These are phyloP conservation scores for Saturnispora diversa DNA, from an alignment of 805 yeast genomes.

Conservation along the genomic window DNA sequence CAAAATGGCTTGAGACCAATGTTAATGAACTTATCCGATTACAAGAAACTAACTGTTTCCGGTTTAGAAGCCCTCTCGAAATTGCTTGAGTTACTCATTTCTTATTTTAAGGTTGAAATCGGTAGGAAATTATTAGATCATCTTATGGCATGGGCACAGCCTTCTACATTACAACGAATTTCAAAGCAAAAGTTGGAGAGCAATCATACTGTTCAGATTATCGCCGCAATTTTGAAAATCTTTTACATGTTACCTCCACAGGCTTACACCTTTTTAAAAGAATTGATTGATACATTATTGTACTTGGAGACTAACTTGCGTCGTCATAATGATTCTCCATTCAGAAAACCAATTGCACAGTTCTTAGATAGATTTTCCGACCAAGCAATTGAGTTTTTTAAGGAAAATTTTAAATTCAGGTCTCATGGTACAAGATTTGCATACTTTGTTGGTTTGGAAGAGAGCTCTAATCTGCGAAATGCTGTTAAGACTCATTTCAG, in stretches of 20 bases:
- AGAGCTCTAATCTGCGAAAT: slow-evolving; percentile 49
- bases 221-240: slow-evolving; percentile 82
- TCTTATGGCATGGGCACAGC: slow-evolving; percentile 92
- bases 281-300: slow-evolving; percentile 66
- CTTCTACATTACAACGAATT: slow-evolving; percentile 62
- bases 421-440: slow-evolving; percentile 59
- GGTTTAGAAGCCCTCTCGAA: slow-evolving; percentile 90
- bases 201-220: slow-evolving; percentile 77
- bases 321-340: slow-evolving; percentile 80
- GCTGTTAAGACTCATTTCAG: slow-evolving; percentile 46
- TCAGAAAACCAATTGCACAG: slow-evolving; percentile 82
- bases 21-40: slow-evolving; percentile 91
- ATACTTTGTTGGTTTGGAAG: slow-evolving; percentile 49
- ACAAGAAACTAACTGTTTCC: slow-evolving; percentile 77
- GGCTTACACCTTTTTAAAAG: slow-evolving; percentile 88
- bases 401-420: slow-evolving; percentile 56
- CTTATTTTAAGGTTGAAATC: slow-evolving; percentile 93
- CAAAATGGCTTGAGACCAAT: slow-evolving; percentile 94
- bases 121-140: slow-evolving; percentile 91
- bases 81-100: slow-evolving; percentile 74
- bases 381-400: slow-evolving; percentile 64
- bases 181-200: slow-evolving; percentile 74
- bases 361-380: slow-evolving; percentile 76
- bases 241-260: slow-evolving; percentile 88
- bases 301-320: slow-evolving; percentile 76